Base-by-base conservation (phyloP, 352 stramenopile genomes). In the Pythium oligandrum region DNA sequence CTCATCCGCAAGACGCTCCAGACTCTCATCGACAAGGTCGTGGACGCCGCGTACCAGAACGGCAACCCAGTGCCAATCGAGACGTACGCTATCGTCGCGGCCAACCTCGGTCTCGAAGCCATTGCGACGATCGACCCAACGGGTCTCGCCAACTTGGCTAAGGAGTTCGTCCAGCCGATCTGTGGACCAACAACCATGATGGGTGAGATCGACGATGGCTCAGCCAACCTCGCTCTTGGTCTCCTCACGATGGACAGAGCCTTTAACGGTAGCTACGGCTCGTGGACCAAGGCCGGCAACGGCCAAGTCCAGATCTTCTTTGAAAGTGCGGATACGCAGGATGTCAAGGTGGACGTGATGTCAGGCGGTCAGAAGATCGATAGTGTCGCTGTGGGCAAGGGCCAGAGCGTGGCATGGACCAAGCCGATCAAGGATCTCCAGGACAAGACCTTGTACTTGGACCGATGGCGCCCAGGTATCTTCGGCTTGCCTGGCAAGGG, bases 391-490 rank as follows among this genome's bases (percentile, higher is more conserved):
- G 26, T 54, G 3, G 33, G 30, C 26, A 40, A n/a, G 6, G 30
- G 39, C 31, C 34, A 48, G 50, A 39, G 17, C 7, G 48, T 46
- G 6, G 11, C 42, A 12, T 54, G 48, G 48, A 54, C 17, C 17
- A 54, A 54, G 48, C 48, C 48, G 31, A 30, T 79, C 31, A 31
- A 38, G 0, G 60, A 59, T 3, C 32, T 84, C 34, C 61, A 73
- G 51, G 59, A 66, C 51, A 79, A 75, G 60, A 86, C 75, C 5
- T 26, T 86, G 47, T 86, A 86, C 61, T 30, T 86, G 43, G 75
- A 83, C 65, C 73, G 76, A 4, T 87, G 73, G 74, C 72, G 76
- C 7, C 61, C 72, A 6, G 70, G 68, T 4, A 61, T 82, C 46
- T 50, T 83, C 6, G 66, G 70, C 26, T 44, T 87, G 8, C 39